phyloP scores from a whole-genome alignment of 2,329 filamentous ascomycete genomes.

The Pseudogymnoascus sp. region DNA sequence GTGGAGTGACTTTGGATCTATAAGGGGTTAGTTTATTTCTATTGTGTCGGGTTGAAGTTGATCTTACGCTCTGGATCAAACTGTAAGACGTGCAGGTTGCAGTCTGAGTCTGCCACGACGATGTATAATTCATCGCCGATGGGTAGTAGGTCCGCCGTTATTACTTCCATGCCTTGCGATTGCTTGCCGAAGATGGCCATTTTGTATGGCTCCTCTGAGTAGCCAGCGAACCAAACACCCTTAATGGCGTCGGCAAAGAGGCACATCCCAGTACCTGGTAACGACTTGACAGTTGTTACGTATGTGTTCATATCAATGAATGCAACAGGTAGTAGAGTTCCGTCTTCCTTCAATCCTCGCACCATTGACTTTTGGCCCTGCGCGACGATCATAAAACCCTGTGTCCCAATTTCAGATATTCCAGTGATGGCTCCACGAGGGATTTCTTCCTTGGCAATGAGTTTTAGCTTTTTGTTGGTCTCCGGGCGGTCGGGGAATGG shows the following conservation, averaged over 20 bases:
- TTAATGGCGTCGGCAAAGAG: conserved; percentile 86
- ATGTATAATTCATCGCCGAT: conserved; percentile 77
- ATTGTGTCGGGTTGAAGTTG: conserved; percentile 28
- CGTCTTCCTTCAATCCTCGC: conserved; percentile 88
- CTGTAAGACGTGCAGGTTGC: conserved; percentile 80
- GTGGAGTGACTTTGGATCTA: conserved; percentile 87
- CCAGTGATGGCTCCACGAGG: conserved; percentile 86
- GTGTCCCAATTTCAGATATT: conserved; percentile 73
- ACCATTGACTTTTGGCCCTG: conserved; percentile 98
- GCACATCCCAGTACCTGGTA: conserved; percentile 76
- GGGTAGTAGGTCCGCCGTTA: conserved; percentile 81
- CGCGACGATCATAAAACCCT: conserved; percentile 79
- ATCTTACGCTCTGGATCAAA: conserved; percentile 82
- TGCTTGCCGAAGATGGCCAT: conserved; percentile 91
- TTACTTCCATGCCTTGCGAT: conserved; percentile 65
- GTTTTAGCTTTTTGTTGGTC: conserved; percentile 75
- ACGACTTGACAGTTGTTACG: conserved; percentile 74
- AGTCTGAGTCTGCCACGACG: conserved; percentile 73
- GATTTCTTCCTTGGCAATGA: conserved; percentile 83
- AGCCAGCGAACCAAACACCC: conserved; percentile 92
- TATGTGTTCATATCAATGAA: conserved; percentile 98
- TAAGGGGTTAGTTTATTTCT: conserved; percentile 10
- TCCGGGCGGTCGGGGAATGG: conserved; percentile 80
- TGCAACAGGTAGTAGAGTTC: conserved; percentile 82
- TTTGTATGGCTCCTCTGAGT: conserved; percentile 93